Evolutionary conservation across 352 stramenopile genomes (phyloP).

Genomic region (Pythium chondricola): DNA sequence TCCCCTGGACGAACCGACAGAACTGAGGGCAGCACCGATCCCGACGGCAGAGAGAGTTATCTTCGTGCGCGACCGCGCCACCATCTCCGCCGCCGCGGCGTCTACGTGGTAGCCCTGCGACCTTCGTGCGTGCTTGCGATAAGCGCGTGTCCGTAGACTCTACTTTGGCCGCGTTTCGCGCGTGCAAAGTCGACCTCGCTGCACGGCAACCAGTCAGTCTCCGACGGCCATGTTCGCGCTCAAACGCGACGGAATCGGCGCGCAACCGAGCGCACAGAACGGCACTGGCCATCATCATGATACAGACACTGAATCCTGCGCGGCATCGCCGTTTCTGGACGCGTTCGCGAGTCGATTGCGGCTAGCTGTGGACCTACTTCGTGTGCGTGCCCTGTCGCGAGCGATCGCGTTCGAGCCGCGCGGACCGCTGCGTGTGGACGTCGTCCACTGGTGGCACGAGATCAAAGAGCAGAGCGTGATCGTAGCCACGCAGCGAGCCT

Average conservation of each 20-base stretch:
- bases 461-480: conserved; percentile 15
- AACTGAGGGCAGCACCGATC: no score
- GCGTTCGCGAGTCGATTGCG: conserved; percentile 11
- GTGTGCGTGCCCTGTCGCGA: conserved; percentile 15
- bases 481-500: conserved; percentile 2
- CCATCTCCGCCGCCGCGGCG: no score
- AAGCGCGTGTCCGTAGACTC: no score
- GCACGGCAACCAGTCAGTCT: no score
- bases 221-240: conserved; percentile 2
- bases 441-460: conserved; percentile 18
- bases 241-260: background rate
- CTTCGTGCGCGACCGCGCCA: background rate
- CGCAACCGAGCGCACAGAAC: background rate
- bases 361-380: conserved; percentile 11
- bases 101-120: no score
- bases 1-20: no score
- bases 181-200: no score
- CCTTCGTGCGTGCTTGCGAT: no score
- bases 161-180: no score
- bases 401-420: conserved; percentile 14
- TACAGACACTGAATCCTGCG: background rate
- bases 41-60: no score
- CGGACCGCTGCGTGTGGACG: conserved; percentile 20
- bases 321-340: background rate
- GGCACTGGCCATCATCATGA: no score